These are phyloP conservation scores for Sutorius australiensis DNA, from an alignment of 768 basidiomycete genomes.

Conservation along the genomic window DNA sequence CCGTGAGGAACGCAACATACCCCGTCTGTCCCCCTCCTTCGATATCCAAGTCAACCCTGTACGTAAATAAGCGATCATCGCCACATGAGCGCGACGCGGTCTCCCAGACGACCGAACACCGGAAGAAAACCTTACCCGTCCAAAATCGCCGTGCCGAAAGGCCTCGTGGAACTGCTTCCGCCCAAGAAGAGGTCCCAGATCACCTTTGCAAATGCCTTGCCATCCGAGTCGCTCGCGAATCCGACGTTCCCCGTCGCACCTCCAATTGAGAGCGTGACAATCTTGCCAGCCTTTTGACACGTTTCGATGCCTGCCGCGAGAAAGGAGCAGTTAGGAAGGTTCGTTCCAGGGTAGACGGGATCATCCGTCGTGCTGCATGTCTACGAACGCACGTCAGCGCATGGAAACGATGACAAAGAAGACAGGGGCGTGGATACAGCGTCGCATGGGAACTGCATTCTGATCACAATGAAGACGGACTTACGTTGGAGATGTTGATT, in stretches of 20 bases:
- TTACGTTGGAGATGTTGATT: constrained; percentile 58
- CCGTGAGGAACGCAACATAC: constrained; percentile 29
- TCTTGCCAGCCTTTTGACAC: constrained; percentile 64
- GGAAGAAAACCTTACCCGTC: constrained; percentile 49
- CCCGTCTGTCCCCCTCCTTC: constrained; percentile 39
- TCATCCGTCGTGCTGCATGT: constrained; percentile 60
- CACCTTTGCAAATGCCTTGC: constrained; percentile 54
- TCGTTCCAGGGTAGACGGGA: constrained; percentile 56
- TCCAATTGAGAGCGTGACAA: constrained; percentile 56
- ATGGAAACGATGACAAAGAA: not conserved
- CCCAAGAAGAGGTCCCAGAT: constrained; percentile 72
- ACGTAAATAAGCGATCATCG: not conserved
- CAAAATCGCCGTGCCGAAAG: constrained; percentile 67
- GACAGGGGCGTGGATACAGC: not conserved
- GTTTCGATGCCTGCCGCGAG: constrained; percentile 58
- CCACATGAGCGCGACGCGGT: not conserved
- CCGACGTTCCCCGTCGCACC: constrained; percentile 60
- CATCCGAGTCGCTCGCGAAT: constrained; percentile 57
- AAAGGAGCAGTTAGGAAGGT: constrained; percentile 57
- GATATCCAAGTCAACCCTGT: constrained; percentile 44
- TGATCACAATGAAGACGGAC: constrained; percentile 8
- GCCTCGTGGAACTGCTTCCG: constrained; percentile 56
- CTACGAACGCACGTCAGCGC: constrained; percentile 29
- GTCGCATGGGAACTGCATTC: not conserved
- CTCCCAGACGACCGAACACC: constrained; percentile 2